These are phyloP conservation scores for Obba rivulosa DNA, from an alignment of 768 basidiomycete species.

Conservation along the genomic window DNA sequence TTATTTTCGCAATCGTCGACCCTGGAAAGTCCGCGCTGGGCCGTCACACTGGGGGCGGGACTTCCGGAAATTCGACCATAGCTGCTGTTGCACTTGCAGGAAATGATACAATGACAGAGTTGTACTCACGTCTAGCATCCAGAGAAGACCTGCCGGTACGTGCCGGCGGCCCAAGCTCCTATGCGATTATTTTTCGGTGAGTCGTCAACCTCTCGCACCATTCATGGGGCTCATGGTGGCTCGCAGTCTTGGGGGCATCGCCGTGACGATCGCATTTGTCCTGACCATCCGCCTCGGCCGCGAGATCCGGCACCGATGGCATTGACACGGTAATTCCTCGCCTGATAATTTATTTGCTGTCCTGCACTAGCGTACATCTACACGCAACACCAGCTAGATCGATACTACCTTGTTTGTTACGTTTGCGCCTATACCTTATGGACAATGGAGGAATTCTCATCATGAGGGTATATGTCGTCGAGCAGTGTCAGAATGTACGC, in stretches of 20 bases:
- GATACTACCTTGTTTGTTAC: no score
- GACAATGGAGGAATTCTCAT: no score
- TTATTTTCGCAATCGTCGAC: conserved; percentile 85
- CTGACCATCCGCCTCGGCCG: conserved; percentile 51
- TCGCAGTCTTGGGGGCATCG: conserved; percentile 50
- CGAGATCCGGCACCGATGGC: conserved; percentile 40
- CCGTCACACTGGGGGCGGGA: conserved; percentile 1
- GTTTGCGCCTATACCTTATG: no score
- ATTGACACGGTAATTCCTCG: neutral
- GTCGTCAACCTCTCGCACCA: conserved; percentile 18
- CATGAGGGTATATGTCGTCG: no score
- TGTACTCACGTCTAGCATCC: neutral
- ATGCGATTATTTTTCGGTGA: conserved; percentile 77
- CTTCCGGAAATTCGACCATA: neutral
- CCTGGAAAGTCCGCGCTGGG: conserved; percentile 39
- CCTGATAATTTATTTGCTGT: no score
- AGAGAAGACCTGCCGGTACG: conserved; percentile 15
- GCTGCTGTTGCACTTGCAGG: conserved; percentile 2
- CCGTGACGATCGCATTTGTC: conserved; percentile 49
- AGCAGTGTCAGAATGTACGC: no score
- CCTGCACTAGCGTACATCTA: no score
- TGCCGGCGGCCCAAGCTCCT: conserved; percentile 51
- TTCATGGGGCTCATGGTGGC: neutral
- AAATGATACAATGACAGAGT: neutral
- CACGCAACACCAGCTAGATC: no score